Percentiles rank a stretch among this genome's conserved stretches.
Evolutionary conservation across 139 green algal genomes (phyloP).

Genomic region (Chlamydomonas sphaeroides): DNA sequence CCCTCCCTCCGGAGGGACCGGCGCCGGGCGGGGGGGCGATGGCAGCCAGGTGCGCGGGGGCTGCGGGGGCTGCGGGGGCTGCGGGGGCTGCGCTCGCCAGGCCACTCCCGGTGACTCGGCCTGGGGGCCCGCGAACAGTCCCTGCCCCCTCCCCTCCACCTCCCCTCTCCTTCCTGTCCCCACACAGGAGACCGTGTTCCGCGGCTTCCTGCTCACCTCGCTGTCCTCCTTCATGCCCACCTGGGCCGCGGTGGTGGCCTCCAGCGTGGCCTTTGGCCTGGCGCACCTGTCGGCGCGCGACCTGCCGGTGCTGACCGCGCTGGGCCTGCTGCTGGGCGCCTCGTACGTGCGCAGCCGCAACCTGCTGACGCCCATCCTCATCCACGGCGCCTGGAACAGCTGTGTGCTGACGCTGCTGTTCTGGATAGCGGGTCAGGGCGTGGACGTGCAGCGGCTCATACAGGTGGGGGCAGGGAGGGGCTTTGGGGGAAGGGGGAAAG

Average conservation of each 20-base stretch:
- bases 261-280: slow-evolving; percentile 73
- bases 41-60: too few species aligned
- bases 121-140: too few species aligned
- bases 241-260: slow-evolving; percentile 70
- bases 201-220: slow-evolving; percentile 89
- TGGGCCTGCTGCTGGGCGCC: slow-evolving; percentile 83
- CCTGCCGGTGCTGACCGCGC: slow-evolving; percentile 80
- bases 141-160: too few species aligned
- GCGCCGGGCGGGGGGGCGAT: too few species aligned
- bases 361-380: slow-evolving; percentile 90
- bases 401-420: slow-evolving; percentile 81
- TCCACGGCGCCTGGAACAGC: slow-evolving; percentile 89
- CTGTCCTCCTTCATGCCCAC: slow-evolving; percentile 78
- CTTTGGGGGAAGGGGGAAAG: neutral
- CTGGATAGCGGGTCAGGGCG: slow-evolving; percentile 61
- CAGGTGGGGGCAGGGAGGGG: neutral
- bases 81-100: too few species aligned
- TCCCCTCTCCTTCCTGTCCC: too few species aligned
- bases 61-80: too few species aligned
- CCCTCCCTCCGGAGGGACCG: too few species aligned
- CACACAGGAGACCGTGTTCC: slow-evolving; percentile 76
- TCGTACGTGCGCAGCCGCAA: slow-evolving; percentile 83
- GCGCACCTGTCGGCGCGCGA: slow-evolving; percentile 82
- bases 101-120: too few species aligned
- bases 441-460: slow-evolving; percentile 77